Evolutionary conservation across 1,284 basidiomycete genomes (phyloP).

Genomic region (Mycosarcoma mackinlayi): DNA sequence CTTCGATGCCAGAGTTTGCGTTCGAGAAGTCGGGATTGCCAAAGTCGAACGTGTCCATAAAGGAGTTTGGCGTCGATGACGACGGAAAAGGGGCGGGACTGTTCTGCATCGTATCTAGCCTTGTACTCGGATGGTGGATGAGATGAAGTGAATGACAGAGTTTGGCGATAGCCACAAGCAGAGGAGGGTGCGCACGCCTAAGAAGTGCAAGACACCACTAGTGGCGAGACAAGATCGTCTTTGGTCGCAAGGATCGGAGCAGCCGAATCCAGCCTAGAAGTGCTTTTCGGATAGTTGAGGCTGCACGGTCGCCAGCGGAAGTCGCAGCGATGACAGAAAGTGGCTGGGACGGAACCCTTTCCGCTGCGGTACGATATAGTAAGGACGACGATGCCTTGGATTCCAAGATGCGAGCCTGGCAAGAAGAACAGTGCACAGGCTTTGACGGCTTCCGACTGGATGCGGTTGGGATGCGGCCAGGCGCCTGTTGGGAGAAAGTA

Average conservation of each 20-base stretch:
- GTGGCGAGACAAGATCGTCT: not conserved
- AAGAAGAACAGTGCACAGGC: too few relatives aligned
- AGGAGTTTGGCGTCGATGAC: constrained; percentile 45
- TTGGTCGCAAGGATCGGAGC: not conserved
- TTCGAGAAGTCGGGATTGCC: constrained; percentile 44
- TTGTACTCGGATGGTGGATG: not conserved
- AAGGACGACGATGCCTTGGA: too few relatives aligned
- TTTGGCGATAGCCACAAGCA: not conserved
- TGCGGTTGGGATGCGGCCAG: too few relatives aligned
- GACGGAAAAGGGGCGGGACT: constrained; percentile 38
- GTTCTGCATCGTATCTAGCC: constrained; percentile 31
- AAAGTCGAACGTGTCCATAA: constrained; percentile 61
- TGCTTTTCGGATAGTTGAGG: not conserved
- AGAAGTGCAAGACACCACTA: not conserved
- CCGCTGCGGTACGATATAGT: too few relatives aligned
- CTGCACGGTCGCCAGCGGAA: too few relatives aligned
- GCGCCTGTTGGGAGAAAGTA: too few relatives aligned
- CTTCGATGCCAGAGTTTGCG: constrained; percentile 47
- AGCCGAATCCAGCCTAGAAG: not conserved
- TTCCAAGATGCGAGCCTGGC: too few relatives aligned
- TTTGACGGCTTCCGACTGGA: too few relatives aligned
- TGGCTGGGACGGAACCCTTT: too few relatives aligned
- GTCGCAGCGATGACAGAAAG: too few relatives aligned
- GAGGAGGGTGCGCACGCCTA: not conserved
- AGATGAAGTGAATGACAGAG: not conserved